Conservation (phyloP, 441 rosid genomes). For the Euphorbia schlechtendalii region DNA sequence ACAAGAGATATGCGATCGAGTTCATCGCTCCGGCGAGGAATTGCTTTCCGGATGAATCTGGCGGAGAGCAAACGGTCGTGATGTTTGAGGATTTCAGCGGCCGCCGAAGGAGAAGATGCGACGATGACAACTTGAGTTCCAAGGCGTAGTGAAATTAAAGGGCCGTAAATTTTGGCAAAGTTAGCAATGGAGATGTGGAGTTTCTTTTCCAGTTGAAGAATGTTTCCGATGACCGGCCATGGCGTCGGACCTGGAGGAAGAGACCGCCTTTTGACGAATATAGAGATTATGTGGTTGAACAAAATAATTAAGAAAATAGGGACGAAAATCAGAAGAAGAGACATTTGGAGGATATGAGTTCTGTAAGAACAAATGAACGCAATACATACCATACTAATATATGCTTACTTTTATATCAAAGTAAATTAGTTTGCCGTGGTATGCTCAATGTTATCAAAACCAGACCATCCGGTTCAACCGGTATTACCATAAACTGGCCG, state of each 20-base stretch:
- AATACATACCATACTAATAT: too few relatives aligned
- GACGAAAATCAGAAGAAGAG: too few relatives aligned
- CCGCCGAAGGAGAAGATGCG: constrained; percentile 26
- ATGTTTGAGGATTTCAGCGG: constrained; percentile 29
- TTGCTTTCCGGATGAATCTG: constrained; percentile 6
- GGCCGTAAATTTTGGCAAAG: constrained; percentile 24
- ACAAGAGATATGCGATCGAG: constrained; percentile 8
- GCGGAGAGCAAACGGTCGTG: constrained; percentile 23
- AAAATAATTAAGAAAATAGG: too few relatives aligned
- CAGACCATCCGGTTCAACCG: too few relatives aligned
- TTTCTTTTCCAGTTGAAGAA: constrained; percentile 14
- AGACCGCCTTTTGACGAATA: too few relatives aligned
- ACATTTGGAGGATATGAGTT: too few relatives aligned
- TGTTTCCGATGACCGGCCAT: constrained; percentile 26
- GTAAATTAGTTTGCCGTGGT: too few relatives aligned
- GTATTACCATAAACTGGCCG: too few relatives aligned
- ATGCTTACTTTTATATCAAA: too few relatives aligned
- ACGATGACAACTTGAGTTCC: constrained; percentile 27
- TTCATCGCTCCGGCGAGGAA: background rate
- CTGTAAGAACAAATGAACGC: too few relatives aligned
- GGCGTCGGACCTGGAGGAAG: constrained; percentile 28
- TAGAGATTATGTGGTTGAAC: too few relatives aligned
- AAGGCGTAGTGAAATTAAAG: constrained; percentile 22
- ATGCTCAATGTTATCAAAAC: too few relatives aligned
- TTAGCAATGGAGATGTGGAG: constrained; percentile 20